phyloP scores from a whole-genome alignment of 768 basidiomycete species.

The Tulasnella sp. region DNA sequence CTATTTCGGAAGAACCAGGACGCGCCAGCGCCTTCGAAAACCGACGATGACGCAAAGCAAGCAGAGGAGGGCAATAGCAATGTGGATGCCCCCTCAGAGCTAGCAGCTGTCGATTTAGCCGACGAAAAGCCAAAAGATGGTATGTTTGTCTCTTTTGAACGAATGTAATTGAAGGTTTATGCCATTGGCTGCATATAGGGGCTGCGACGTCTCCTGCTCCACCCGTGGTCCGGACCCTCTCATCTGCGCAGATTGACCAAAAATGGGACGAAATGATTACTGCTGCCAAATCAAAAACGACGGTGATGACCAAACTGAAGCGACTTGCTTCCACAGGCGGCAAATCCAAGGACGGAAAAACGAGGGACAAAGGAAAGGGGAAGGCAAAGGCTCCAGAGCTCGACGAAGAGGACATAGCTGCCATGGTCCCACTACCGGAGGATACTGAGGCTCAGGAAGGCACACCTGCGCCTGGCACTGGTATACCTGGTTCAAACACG shows the following conservation, averaged over 20 bases:
- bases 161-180: too few relatives aligned
- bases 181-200: too few relatives aligned
- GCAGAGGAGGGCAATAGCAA: too few relatives aligned
- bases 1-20: too few relatives aligned
- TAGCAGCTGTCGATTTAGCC: too few relatives aligned
- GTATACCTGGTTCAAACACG: neutral
- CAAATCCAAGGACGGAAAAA: neutral
- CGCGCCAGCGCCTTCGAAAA: too few relatives aligned
- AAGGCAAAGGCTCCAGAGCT: neutral
- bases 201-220: too few relatives aligned
- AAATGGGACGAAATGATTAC: slow-evolving; percentile 4
- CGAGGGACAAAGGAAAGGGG: neutral
- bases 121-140: too few relatives aligned
- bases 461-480: neutral
- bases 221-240: too few relatives aligned
- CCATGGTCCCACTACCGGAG: neutral
- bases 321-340: neutral
- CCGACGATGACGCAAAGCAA: too few relatives aligned
- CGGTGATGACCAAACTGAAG: slow-evolving; percentile 4
- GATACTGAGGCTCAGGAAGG: neutral
- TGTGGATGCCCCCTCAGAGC: too few relatives aligned
- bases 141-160: too few relatives aligned
- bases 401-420: neutral
- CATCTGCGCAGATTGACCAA: neutral
- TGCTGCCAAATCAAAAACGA: neutral